phyloP scores from a whole-genome alignment of 1,284 basidiomycete species.

The Taiwanofungus camphoratus region DNA sequence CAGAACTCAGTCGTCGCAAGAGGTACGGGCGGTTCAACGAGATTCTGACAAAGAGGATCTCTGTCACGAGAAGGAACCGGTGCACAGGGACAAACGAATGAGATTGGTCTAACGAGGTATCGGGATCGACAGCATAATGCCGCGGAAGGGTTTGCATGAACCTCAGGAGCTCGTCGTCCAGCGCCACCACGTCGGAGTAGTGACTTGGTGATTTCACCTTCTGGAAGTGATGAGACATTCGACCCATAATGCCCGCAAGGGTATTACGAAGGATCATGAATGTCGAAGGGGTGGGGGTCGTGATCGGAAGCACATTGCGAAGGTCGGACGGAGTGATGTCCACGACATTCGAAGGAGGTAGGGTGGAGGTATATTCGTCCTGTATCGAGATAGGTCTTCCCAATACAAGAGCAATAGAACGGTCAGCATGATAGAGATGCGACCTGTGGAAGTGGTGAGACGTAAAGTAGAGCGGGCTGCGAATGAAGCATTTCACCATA shows the following conservation, averaged over 20 bases:
- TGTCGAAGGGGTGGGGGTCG: conserved; percentile 77
- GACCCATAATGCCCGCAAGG: conserved; percentile 82
- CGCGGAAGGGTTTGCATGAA: conserved; percentile 76
- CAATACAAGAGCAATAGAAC: conserved; percentile 86
- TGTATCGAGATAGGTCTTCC: conserved; percentile 88
- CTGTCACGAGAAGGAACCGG: conserved; percentile 74
- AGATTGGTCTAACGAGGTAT: conserved; percentile 70
- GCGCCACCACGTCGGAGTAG: conserved; percentile 77
- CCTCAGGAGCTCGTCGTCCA: conserved; percentile 83
- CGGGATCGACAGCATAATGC: conserved; percentile 71
- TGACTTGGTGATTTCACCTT: conserved; percentile 78
- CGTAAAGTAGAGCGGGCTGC: conserved; percentile 1
- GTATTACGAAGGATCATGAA: conserved; percentile 86
- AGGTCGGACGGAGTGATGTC: conserved; percentile 48
- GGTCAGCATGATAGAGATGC: conserved; percentile 89
- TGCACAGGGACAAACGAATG: conserved; percentile 65
- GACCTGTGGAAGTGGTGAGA: conserved; percentile 46
- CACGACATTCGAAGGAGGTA: conserved; percentile 80
- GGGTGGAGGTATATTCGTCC: conserved; percentile 80
- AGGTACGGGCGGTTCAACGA: conserved; percentile 77
- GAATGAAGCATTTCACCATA: conserved; percentile 55
- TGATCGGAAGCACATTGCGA: conserved; percentile 48
- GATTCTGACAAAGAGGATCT: conserved; percentile 75
- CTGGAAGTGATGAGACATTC: conserved; percentile 94
- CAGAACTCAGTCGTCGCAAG: conserved; percentile 63